phyloP scores from a whole-genome alignment of 2,329 filamentous ascomycete genomes.

The Penicillium corylophilum region DNA sequence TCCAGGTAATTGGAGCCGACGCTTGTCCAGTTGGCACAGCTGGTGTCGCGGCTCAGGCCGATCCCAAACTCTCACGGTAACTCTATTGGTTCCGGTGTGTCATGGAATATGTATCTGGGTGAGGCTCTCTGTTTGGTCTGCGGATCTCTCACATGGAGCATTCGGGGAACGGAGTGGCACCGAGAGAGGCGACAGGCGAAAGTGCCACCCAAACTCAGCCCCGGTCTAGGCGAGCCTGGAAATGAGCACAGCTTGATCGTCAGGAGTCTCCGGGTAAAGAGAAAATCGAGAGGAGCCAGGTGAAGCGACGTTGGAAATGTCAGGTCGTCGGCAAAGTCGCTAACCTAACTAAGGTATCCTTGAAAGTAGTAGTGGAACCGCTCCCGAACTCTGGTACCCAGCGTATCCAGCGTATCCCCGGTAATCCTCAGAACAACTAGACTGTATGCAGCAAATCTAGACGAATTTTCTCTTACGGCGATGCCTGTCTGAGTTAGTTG shows the following conservation, averaged over 20 bases:
- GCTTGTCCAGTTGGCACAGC: neutral
- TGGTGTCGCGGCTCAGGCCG: conserved; percentile 22
- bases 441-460: conserved; percentile 8
- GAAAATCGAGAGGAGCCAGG: no score
- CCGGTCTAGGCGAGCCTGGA: no score
- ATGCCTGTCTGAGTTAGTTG: conserved; percentile 12
- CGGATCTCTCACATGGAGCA: no score
- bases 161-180: no score
- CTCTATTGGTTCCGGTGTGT: neutral
- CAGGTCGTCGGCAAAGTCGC: neutral
- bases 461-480: conserved; percentile 6
- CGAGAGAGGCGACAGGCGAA: no score
- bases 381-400: neutral
- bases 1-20: conserved; percentile 11
- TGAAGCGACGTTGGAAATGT: neutral
- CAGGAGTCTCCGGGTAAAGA: neutral
- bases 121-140: no score
- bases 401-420: no score
- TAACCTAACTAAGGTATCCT: neutral
- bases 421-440: no score
- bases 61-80: conserved; percentile 18
- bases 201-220: no score
- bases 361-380: neutral
- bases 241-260: no score
- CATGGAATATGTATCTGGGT: no score